Conservation (phyloP, 768 basidiomycete genomes). For the Vishniacozyma victoriae region DNA sequence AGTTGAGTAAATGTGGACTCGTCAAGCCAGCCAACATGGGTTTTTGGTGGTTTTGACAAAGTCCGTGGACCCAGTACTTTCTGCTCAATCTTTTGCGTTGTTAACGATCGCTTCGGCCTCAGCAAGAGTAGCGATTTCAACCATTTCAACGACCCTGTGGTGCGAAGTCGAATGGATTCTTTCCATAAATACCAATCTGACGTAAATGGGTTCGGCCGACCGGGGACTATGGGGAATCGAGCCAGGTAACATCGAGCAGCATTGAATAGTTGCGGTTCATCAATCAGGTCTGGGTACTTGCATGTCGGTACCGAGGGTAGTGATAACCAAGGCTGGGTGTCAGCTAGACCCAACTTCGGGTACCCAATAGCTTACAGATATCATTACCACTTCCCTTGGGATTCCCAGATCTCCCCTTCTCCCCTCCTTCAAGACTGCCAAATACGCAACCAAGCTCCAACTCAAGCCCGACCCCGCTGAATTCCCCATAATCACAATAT, state of each 20-base stretch:
- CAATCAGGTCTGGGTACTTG: constrained; percentile 9
- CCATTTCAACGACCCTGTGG: not conserved
- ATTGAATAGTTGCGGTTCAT: constrained; percentile 7
- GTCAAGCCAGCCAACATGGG: constrained; percentile 1
- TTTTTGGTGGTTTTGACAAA: too few species aligned
- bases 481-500: constrained; percentile 12
- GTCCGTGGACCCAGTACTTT: not conserved
- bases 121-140: not conserved
- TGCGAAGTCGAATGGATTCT: not conserved
- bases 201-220: constrained; percentile 7
- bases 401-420: constrained; percentile 5
- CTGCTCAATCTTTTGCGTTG: not conserved
- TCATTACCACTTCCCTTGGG: constrained; percentile 6
- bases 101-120: not conserved
- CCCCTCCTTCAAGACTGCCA: constrained; percentile 2
- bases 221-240: constrained; percentile 4
- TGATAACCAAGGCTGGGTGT: constrained; percentile 13
- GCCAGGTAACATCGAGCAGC: constrained; percentile 15
- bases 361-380: constrained; percentile 16
- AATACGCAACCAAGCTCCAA: constrained; percentile 11
- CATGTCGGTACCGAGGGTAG: constrained; percentile 3
- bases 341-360: not conserved
- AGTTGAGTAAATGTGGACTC: not conserved
- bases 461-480: constrained; percentile 9
- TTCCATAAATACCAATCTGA: not conserved